These are phyloP conservation scores for Acanthamoeba healyi DNA, from an alignment of 208 protist genomes.

Conservation along the genomic window DNA sequence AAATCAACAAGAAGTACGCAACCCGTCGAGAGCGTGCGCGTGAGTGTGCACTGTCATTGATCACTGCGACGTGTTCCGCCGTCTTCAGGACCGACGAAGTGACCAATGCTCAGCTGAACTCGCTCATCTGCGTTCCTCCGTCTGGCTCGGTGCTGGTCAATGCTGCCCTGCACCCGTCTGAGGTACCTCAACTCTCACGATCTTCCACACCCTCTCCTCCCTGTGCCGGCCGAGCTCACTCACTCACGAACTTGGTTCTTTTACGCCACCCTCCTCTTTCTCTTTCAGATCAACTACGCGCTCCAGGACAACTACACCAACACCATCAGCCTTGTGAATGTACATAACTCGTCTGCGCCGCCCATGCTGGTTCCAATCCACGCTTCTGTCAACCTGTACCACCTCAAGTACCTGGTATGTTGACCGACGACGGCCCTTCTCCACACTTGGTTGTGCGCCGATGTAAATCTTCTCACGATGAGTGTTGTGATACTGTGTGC, in stretches of 20 bases:
- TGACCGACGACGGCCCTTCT: neutral
- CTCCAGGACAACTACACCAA: slow-evolving; percentile 10
- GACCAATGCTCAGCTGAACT: neutral
- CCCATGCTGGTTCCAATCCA: neutral
- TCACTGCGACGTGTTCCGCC: neutral
- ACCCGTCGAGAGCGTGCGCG: neutral
- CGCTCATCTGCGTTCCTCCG: slow-evolving; percentile 16
- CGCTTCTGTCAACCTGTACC: slow-evolving; percentile 38
- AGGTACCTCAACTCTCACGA: neutral
- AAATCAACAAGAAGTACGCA: neutral
- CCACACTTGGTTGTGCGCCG: neutral
- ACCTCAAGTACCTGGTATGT: slow-evolving; percentile 64
- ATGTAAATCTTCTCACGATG: neutral
- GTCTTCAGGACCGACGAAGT: neutral
- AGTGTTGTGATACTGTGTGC: neutral
- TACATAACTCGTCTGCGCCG: slow-evolving; percentile 28
- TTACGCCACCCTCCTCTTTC: neutral
- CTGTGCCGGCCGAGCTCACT: neutral
- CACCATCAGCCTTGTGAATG: slow-evolving; percentile 43
- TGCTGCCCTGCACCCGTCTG: slow-evolving; percentile 21
- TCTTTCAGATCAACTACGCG: slow-evolving; percentile 41
- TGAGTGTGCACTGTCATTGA: neutral
- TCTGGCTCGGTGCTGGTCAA: slow-evolving; percentile 28
- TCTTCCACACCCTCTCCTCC: neutral
- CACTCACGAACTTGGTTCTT: neutral